These are phyloP conservation scores for Dioszegia crocea DNA, from an alignment of 768 basidiomycete species.

Conservation along the genomic window DNA sequence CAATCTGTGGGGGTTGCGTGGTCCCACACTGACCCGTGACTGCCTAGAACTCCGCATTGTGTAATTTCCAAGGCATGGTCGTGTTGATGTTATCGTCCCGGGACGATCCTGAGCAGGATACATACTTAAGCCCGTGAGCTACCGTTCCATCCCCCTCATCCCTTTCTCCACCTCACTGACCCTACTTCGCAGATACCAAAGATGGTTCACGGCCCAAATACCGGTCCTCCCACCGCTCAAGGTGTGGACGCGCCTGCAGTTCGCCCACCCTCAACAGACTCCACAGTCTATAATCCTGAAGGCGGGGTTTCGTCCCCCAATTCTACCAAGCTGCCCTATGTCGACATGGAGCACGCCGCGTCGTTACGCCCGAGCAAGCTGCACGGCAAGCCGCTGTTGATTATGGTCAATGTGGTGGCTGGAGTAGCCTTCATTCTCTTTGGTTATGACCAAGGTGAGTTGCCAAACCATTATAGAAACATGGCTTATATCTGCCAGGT, in stretches of 20 bases:
- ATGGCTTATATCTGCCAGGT: constrained; percentile 3
- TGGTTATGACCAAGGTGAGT: constrained; percentile 63
- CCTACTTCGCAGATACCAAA: no score
- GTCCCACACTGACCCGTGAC: no score
- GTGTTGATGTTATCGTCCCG: no score
- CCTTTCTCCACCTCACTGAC: no score
- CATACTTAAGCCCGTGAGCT: no score
- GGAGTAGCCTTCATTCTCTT: constrained; percentile 50
- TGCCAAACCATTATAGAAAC: no score
- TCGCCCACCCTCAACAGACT: background rate
- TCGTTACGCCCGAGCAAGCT: constrained; percentile 10
- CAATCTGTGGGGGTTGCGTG: no score
- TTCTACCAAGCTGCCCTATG: background rate
- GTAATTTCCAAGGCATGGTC: no score
- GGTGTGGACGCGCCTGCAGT: background rate
- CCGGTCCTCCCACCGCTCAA: background rate
- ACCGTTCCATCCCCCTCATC: no score
- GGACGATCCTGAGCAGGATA: no score
- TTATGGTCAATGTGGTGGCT: constrained; percentile 18
- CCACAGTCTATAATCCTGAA: background rate
- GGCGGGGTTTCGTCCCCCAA: background rate
- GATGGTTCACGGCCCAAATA: background rate
- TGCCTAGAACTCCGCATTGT: no score
- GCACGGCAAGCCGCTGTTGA: constrained; percentile 12
- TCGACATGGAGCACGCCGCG: constrained; percentile 8